phyloP scores from a whole-genome alignment of 2,329 filamentous ascomycete species.

The Cladosporium sphaerospermum region DNA sequence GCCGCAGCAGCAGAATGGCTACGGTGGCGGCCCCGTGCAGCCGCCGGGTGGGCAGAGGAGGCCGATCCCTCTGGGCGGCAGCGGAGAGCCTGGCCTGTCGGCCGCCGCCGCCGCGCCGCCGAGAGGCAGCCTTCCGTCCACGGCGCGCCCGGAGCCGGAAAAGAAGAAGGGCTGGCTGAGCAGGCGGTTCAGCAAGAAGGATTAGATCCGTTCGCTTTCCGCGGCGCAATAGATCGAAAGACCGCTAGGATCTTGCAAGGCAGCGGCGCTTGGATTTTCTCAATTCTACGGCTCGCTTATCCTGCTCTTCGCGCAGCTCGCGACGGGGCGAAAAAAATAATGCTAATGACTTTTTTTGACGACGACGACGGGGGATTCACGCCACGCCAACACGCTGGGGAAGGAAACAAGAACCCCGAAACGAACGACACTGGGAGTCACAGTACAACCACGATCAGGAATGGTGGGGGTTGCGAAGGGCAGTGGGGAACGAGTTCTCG shows the following conservation, averaged over 20 bases:
- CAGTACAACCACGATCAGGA: too few species aligned
- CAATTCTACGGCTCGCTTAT: too few species aligned
- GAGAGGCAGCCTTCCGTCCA: slow-evolving; percentile 19
- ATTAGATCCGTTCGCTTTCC: slow-evolving; percentile 16
- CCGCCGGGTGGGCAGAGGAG: slow-evolving; percentile 1
- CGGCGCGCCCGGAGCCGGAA: slow-evolving; percentile 39
- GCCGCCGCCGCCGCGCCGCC: slow-evolving; percentile 14
- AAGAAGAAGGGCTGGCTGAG: slow-evolving; percentile 91
- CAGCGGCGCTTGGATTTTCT: neutral
- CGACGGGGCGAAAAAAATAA: neutral
- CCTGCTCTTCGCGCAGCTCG: too few species aligned
- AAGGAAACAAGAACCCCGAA: too few species aligned
- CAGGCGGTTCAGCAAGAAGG: slow-evolving; percentile 67
- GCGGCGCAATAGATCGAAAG: neutral
- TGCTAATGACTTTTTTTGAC: neutral
- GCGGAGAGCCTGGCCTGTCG: slow-evolving; percentile 13
- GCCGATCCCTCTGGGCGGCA: slow-evolving; percentile 7
- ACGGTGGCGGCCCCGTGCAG: slow-evolving; percentile 10
- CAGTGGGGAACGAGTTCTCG: too few species aligned
- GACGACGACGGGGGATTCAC: too few species aligned
- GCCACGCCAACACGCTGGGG: too few species aligned
- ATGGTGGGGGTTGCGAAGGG: too few species aligned
- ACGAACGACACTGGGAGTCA: too few species aligned
- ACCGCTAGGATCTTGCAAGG: neutral
- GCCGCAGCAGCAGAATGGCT: slow-evolving; percentile 14